phyloP scores from a whole-genome alignment of 768 basidiomycete species.

The Nidula microcarpa region DNA sequence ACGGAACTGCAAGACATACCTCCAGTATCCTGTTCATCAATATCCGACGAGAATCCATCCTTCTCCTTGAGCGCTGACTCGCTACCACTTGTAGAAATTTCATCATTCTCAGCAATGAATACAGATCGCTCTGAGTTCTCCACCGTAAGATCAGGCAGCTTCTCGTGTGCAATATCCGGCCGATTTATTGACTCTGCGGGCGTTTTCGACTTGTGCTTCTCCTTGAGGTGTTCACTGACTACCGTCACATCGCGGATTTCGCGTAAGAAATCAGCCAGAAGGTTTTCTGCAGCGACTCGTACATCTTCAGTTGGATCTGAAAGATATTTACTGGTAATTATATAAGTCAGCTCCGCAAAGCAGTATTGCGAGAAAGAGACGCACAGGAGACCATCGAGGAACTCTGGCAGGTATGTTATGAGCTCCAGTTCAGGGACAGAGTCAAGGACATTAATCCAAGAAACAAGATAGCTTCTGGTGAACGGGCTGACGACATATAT shows the following conservation, averaged over 20 bases:
- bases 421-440: conserved; percentile 96
- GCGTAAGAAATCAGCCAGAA: conserved; percentile 84
- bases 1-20: conserved; percentile 32
- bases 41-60: conserved; percentile 29
- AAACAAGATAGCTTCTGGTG: conserved; percentile 93
- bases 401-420: conserved; percentile 91
- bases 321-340: conserved; percentile 74
- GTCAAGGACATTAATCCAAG: conserved; percentile 94
- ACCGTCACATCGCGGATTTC: conserved; percentile 86
- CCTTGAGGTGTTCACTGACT: conserved; percentile 65
- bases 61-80: conserved; percentile 43
- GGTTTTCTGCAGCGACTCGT: conserved; percentile 82
- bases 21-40: conserved; percentile 61
- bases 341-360: conserved; percentile 1
- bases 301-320: conserved; percentile 96
- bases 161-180: conserved; percentile 42
- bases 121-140: conserved; percentile 54
- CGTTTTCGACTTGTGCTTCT: conserved; percentile 42
- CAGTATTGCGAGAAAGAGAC: conserved; percentile 21
- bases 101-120: conserved; percentile 54
- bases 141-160: conserved; percentile 55
- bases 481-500: conserved; percentile 96
- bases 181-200: conserved; percentile 39
- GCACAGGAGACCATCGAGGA: conserved; percentile 89
- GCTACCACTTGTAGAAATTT: conserved; percentile 30